These are phyloP conservation scores for Pugionium dolabratum DNA, from an alignment of 345 rosid genomes.

Conservation along the genomic window DNA sequence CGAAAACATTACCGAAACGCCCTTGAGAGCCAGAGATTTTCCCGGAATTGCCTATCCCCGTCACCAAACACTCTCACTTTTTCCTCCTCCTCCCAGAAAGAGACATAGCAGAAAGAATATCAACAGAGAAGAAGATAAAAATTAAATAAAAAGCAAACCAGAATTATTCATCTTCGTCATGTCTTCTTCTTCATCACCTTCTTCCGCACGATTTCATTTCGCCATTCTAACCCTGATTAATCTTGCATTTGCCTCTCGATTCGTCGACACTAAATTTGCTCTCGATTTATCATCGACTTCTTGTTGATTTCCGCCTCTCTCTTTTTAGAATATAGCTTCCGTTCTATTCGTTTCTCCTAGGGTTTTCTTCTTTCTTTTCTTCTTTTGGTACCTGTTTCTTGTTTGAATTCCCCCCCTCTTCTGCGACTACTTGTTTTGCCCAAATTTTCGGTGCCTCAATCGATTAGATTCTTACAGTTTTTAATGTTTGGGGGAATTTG, in stretches of 20 bases:
- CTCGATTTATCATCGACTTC: conserved; percentile 37
- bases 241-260: conserved; percentile 43
- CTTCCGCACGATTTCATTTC: conserved; percentile 42
- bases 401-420: neutral
- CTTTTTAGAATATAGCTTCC: conserved; percentile 30
- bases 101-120: conserved; percentile 7
- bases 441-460: conserved; percentile 10
- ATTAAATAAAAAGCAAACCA: conserved; percentile 16
- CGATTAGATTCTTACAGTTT: conserved; percentile 21
- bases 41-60: conserved; percentile 19
- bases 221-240: conserved; percentile 31
- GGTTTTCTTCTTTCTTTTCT: conserved; percentile 20
- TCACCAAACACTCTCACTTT: conserved; percentile 43
- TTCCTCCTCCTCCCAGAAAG: conserved; percentile 4
- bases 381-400: neutral
- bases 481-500: neutral
- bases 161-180: conserved; percentile 20
- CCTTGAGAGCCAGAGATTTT: conserved; percentile 16
- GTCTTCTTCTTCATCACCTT: conserved; percentile 33
- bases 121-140: conserved; percentile 23
- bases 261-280: conserved; percentile 39
- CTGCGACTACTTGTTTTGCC: neutral
- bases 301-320: conserved; percentile 36
- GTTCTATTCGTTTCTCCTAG: conserved; percentile 23
- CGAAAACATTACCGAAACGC: neutral